phyloP scores from a whole-genome alignment of 192 early-diverging fungal species.

The Pilaira anomala region DNA sequence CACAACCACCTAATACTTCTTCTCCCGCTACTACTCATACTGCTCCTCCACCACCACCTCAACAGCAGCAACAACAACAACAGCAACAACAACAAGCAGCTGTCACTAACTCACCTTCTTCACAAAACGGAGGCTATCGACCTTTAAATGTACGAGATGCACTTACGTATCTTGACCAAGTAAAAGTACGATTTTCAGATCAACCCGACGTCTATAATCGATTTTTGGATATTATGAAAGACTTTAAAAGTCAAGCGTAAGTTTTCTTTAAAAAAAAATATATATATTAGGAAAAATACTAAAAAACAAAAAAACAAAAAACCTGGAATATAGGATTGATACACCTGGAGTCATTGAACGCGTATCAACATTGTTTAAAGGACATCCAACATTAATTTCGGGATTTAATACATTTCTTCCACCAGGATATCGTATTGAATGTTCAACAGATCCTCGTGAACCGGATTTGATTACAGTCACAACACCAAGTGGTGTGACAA shows the following conservation, averaged over 20 bases:
- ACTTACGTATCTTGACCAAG: slow-evolving; percentile 92
- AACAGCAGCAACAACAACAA: slow-evolving; percentile 8
- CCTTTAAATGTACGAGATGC: slow-evolving; percentile 92
- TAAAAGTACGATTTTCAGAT: slow-evolving; percentile 89
- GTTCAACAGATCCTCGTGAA: slow-evolving; percentile 76
- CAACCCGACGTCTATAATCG: slow-evolving; percentile 96
- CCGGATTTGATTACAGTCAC: slow-evolving; percentile 78
- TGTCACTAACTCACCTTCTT: slow-evolving; percentile 13
- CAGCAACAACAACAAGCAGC: slow-evolving; percentile 27
- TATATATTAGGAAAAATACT: slow-evolving; percentile 14
- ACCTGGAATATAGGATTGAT: slow-evolving; percentile 79
- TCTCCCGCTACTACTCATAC: not conserved
- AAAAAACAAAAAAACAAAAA: slow-evolving; percentile 5
- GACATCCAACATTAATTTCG: slow-evolving; percentile 84
- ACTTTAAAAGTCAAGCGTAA: slow-evolving; percentile 95
- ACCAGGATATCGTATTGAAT: slow-evolving; percentile 95
- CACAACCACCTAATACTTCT: not conserved
- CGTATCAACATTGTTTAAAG: slow-evolving; percentile 92
- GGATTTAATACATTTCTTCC: slow-evolving; percentile 99
- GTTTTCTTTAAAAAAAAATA: slow-evolving; percentile 11
- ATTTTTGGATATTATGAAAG: slow-evolving; percentile 99
- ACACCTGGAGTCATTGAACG: slow-evolving; percentile 97
- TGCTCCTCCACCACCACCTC: slow-evolving; percentile 12
- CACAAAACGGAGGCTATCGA: slow-evolving; percentile 33
- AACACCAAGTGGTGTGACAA: slow-evolving; percentile 73